These are phyloP conservation scores for Claviceps pazoutovae DNA, from an alignment of 2,329 filamentous ascomycete genomes.

Conservation along the genomic window DNA sequence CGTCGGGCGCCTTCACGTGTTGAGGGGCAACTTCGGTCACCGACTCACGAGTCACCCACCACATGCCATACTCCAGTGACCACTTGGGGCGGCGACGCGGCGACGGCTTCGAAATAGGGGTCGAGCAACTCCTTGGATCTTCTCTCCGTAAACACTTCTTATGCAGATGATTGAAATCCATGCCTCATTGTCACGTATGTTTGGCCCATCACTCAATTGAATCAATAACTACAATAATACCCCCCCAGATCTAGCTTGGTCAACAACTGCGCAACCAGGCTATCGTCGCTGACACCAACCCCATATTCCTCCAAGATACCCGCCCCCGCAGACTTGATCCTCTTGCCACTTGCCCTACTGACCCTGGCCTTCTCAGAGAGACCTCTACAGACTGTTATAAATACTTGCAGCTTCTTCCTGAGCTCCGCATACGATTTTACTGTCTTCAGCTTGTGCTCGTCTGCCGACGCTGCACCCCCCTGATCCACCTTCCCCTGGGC, in stretches of 20 bases:
- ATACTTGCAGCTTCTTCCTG: constrained; percentile 57
- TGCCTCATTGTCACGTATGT: neutral
- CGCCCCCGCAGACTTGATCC: constrained; percentile 3
- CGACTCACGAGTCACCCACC: no score
- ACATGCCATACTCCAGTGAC: no score
- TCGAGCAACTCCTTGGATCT: neutral
- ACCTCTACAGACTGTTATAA: constrained; percentile 57
- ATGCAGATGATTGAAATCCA: no score
- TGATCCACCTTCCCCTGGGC: constrained; percentile 18
- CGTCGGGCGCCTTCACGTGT: neutral
- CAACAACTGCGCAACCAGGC: constrained; percentile 54
- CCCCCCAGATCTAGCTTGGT: constrained; percentile 56
- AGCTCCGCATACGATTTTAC: constrained; percentile 48
- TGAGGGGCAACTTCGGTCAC: neutral
- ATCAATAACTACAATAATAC: constrained; percentile 37
- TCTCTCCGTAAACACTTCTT: no score
- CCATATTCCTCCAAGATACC: constrained; percentile 16
- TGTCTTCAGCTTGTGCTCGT: constrained; percentile 9
- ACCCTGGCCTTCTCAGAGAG: constrained; percentile 48
- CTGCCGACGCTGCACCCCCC: neutral
- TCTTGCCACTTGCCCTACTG: constrained; percentile 14
- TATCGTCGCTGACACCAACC: constrained; percentile 30
- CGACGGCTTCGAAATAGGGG: neutral
- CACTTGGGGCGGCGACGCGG: neutral
- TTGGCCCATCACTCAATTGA: neutral